Evolutionary conservation across 768 basidiomycete genomes (phyloP).

Genomic region (Suillus occidentalis): DNA sequence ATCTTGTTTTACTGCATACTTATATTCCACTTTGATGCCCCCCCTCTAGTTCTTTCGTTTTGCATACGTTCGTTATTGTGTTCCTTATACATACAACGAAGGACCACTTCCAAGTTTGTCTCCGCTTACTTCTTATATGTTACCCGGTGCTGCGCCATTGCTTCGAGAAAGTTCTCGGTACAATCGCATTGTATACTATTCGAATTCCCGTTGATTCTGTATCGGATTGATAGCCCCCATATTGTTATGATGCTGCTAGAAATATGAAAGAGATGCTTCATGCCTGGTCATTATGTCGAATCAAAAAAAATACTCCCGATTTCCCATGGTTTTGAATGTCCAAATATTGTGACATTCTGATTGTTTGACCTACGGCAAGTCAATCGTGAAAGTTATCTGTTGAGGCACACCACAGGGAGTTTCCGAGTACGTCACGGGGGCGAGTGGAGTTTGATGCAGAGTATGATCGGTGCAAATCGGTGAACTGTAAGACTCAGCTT

Average conservation of each 20-base stretch:
- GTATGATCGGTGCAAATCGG: background rate
- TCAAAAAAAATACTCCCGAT: too few relatives aligned
- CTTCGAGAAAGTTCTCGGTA: background rate
- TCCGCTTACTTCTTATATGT: background rate
- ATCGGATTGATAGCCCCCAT: background rate
- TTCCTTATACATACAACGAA: background rate
- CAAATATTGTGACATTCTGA: too few relatives aligned
- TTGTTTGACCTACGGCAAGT: too few relatives aligned
- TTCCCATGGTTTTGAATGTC: too few relatives aligned
- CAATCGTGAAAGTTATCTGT: too few relatives aligned
- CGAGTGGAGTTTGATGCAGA: too few relatives aligned
- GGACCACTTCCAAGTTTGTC: background rate
- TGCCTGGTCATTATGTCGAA: too few relatives aligned
- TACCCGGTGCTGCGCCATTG: background rate
- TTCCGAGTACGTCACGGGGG: too few relatives aligned
- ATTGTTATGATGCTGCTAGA: background rate
- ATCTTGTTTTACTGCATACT: background rate
- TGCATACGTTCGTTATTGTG: background rate
- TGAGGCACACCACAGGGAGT: too few relatives aligned
- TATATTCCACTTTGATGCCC: background rate
- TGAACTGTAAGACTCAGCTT: background rate
- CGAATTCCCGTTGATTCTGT: background rate
- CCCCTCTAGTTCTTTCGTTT: background rate
- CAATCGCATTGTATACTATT: slow-evolving; percentile 3
- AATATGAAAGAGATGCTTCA: background rate